Conservation (phyloP, 2,329 filamentous ascomycete genomes). For the Amesomyces nigricolor region DNA sequence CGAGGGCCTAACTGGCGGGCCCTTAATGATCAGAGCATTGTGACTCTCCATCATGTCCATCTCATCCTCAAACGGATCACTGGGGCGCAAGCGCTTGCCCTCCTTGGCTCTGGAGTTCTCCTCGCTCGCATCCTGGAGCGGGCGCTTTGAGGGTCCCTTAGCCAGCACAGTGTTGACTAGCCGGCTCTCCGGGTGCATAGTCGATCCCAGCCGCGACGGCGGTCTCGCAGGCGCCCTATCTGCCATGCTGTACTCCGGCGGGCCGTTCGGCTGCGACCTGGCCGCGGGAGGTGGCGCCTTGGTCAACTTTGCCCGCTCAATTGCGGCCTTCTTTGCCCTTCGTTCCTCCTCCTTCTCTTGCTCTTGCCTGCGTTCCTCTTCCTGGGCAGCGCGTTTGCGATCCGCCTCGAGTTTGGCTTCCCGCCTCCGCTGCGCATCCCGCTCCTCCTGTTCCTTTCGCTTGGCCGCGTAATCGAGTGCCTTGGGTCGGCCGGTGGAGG, state of each 20-base stretch:
- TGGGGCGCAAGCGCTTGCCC: slow-evolving; percentile 72
- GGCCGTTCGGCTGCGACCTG: slow-evolving; percentile 49
- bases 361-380: slow-evolving; percentile 59
- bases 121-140: slow-evolving; percentile 59
- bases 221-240: slow-evolving; percentile 39
- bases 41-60: slow-evolving; percentile 49
- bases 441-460: slow-evolving; percentile 81
- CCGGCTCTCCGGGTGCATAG: slow-evolving; percentile 54
- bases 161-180: slow-evolving; percentile 55
- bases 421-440: slow-evolving; percentile 69
- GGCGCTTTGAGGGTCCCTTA: slow-evolving; percentile 70
- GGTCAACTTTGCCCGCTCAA: slow-evolving; percentile 61
- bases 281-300: slow-evolving; percentile 56
- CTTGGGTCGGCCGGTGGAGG: slow-evolving; percentile 61
- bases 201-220: slow-evolving; percentile 54
- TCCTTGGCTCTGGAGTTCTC: slow-evolving; percentile 56
- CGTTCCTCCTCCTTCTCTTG: slow-evolving; percentile 57
- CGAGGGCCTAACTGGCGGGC: slow-evolving; percentile 79
- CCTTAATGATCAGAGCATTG: slow-evolving; percentile 55
- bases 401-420: slow-evolving; percentile 79
- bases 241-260: slow-evolving; percentile 39
- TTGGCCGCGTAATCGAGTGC: slow-evolving; percentile 70
- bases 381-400: slow-evolving; percentile 63
- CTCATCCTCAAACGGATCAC: slow-evolving; percentile 64
- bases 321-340: slow-evolving; percentile 49